Conservation (phyloP, 2,329 filamentous ascomycete species). For the Corynespora cassiicola region DNA sequence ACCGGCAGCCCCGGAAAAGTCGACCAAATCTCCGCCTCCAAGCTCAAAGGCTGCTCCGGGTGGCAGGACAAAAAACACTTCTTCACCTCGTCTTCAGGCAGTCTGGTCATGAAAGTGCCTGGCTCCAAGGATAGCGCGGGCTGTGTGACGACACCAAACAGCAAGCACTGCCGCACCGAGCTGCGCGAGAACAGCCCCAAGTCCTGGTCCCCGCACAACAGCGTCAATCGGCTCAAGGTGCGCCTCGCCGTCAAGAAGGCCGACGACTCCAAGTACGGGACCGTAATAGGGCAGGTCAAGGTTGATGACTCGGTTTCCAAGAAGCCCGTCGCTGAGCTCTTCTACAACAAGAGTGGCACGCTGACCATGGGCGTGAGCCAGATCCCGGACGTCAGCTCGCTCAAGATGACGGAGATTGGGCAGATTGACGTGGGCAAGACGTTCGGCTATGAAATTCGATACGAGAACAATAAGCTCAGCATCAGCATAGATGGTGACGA, state of each 20-base stretch:
- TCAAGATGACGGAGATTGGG: conserved; percentile 36
- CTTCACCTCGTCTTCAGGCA: conserved; percentile 42
- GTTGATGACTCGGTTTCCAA: conserved; percentile 42
- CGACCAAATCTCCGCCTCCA: conserved; percentile 32
- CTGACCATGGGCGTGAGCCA: conserved; percentile 50
- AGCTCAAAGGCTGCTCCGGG: conserved; percentile 46
- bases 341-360: conserved; percentile 42
- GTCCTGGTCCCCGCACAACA: conserved; percentile 43
- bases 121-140: conserved; percentile 36
- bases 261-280: conserved; percentile 44
- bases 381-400: conserved; percentile 38
- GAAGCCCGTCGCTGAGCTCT: conserved; percentile 52
- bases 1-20: conserved; percentile 36
- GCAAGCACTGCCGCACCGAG: conserved; percentile 52
- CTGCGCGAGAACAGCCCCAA: conserved; percentile 43
- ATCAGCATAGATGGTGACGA: conserved; percentile 18
- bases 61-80: conserved; percentile 43
- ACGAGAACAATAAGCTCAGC: conserved; percentile 40
- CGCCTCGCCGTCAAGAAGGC: conserved; percentile 36
- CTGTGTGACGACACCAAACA: conserved; percentile 50
- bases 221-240: conserved; percentile 42
- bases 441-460: conserved; percentile 49
- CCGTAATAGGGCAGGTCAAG: conserved; percentile 50
- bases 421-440: conserved; percentile 38
- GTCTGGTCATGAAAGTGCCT: conserved; percentile 50